Base-by-base conservation (phyloP, 345 rosid genomes). In the Eucalyptus virginea region DNA sequence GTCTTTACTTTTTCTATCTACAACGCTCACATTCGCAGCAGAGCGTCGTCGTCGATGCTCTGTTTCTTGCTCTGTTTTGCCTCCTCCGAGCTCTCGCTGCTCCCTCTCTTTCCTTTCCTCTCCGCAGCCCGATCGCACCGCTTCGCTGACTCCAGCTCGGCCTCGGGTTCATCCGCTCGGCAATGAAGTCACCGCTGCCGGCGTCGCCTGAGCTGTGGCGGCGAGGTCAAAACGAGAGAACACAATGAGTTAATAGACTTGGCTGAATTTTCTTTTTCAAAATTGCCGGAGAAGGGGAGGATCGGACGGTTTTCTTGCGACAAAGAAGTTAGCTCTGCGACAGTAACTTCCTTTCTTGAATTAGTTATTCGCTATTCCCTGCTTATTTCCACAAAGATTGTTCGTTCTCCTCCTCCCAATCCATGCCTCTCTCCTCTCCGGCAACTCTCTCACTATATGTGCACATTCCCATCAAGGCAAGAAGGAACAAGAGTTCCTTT, bases 41-140 rank as follows among this genome's bases (percentile, higher is more conserved):
- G 72, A 50, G n/a, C 88, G 34, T 12, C 6, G 34, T 50, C 88
- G 34, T 37, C 86, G 42, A 2, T 86, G 60, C 34, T 91, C 69
- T 86, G 88, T 86, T 88, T 93, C 65, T 37, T 92, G 58, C n/a
- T 92, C 90, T 45, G 95, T 17, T 93, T 95, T 87, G 26, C 93
- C 40, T 44, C 90, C 86, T 95, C 95, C 89, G 90, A 93, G 56
- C 32, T 91, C 88, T 93, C 97, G 2, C 95, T 94, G 87, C 95
- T 96, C 86, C 67, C 93, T 95, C 87, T 91, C 96, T 6, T 47
- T 89, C 81, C 90, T 93, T 86, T 94, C 96, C 45, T 93, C 95
- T 11, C 95, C 96, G 2, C 90, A 89, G 5, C 91, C 91, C 88
- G 30, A 10, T 69, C 88, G 90, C 52, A 88, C 92, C 40, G 92